Conservation (phyloP, 495 filamentous ascomycete species). For the Aspergillus indologenus region DNA sequence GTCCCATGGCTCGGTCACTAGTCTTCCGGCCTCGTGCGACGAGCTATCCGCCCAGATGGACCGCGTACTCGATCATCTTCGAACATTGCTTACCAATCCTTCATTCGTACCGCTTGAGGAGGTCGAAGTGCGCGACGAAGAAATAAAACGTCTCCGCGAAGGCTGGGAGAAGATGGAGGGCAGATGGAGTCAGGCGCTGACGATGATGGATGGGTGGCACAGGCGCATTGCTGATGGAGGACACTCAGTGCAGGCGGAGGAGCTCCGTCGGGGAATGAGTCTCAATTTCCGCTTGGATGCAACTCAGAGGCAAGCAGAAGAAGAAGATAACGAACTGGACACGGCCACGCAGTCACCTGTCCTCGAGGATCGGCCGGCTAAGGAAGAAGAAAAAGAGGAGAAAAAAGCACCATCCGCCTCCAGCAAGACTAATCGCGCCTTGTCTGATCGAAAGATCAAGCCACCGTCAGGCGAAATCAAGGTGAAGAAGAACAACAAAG, state of each 20-base stretch:
- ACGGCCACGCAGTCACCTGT: conserved; percentile 42
- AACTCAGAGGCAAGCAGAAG: conserved; percentile 32
- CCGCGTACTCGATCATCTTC: conserved; percentile 70
- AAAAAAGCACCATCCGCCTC: conserved; percentile 26
- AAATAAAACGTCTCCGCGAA: conserved; percentile 74
- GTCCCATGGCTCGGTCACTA: conserved; percentile 32
- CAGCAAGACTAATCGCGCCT: conserved; percentile 19
- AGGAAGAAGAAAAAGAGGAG: conserved; percentile 40
- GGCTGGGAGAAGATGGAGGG: conserved; percentile 91
- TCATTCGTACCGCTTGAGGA: conserved; percentile 96
- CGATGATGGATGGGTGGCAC: conserved; percentile 91
- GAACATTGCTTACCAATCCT: conserved; percentile 83
- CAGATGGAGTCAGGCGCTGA: conserved; percentile 83
- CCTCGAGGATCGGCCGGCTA: conserved; percentile 50
- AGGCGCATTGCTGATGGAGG: conserved; percentile 76
- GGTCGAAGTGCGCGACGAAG: conserved; percentile 84
- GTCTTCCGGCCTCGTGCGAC: conserved; percentile 61
- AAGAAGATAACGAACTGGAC: conserved; percentile 19
- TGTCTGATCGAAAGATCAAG: conserved; percentile 14
- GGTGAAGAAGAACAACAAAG: conserved; percentile 22
- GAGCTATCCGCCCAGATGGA: conserved; percentile 71
- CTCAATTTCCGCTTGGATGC: conserved; percentile 59
- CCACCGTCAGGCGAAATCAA: conserved; percentile 10
- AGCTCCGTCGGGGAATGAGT: conserved; percentile 71
- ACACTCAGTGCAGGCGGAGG: conserved; percentile 76